These are phyloP conservation scores for Neonectria magnoliae DNA, from an alignment of 2,329 filamentous ascomycete species.

Conservation along the genomic window DNA sequence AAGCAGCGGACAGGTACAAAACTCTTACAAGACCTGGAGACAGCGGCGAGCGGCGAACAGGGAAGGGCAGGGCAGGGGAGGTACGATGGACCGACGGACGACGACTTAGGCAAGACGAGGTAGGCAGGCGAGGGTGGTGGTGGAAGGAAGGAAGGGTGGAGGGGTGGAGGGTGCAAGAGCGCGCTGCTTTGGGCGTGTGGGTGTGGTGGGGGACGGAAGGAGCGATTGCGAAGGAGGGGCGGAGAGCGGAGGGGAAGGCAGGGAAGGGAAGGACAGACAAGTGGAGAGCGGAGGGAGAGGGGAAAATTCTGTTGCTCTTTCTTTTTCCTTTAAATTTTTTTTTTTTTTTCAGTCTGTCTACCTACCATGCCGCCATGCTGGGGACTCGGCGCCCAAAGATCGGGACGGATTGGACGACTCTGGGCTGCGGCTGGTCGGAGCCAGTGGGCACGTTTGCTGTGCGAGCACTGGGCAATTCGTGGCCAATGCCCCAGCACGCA, in stretches of 20 bases:
- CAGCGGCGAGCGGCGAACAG: constrained; percentile 17
- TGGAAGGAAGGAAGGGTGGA: constrained; percentile 33
- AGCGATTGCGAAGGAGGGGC: constrained; percentile 38
- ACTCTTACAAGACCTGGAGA: constrained; percentile 16
- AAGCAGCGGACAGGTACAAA: constrained; percentile 34
- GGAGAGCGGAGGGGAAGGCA: constrained; percentile 36
- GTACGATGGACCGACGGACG: constrained; percentile 30
- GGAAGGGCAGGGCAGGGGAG: constrained; percentile 33
- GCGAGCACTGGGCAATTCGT: constrained; percentile 27
- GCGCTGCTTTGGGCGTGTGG: constrained; percentile 34
- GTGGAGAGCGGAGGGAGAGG: constrained; percentile 29
- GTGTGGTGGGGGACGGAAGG: constrained; percentile 41
- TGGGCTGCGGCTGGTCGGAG: constrained; percentile 29
- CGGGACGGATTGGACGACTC: constrained; percentile 27
- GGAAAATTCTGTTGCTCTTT: constrained; percentile 33
- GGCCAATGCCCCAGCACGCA: constrained; percentile 40
- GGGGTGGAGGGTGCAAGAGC: constrained; percentile 36
- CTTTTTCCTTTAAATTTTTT: constrained; percentile 31
- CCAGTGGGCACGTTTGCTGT: constrained; percentile 26
- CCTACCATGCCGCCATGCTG: constrained; percentile 1
- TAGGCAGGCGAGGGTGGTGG: constrained; percentile 28
- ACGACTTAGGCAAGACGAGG: constrained; percentile 28
- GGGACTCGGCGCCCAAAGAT: constrained; percentile 27
- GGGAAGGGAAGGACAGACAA: constrained; percentile 10
- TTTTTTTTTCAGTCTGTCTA: not conserved